Percentiles rank a stretch among this genome's conserved stretches.
phyloP scores from a whole-genome alignment of 2,329 filamentous ascomycete species.

The Sporothrix mexicana region DNA sequence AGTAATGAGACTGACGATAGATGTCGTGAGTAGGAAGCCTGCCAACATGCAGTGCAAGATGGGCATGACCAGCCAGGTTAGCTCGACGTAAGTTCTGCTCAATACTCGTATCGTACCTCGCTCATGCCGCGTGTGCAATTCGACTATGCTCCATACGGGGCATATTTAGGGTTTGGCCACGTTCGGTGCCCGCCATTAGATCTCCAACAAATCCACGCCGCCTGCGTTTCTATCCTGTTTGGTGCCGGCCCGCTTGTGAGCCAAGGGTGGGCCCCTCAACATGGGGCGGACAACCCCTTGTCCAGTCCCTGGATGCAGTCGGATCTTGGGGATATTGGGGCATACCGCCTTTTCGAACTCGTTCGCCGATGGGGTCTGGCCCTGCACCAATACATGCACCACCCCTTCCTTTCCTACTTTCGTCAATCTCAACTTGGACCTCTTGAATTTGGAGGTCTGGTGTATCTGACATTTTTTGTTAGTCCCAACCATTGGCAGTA shows the following conservation, averaged over 20 bases:
- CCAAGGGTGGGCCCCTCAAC: neutral
- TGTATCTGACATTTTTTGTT: neutral
- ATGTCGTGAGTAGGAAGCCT: no score
- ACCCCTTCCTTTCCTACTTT: slow-evolving; percentile 3
- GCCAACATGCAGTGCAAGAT: no score
- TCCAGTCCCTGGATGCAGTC: slow-evolving; percentile 3
- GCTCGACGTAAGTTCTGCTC: no score
- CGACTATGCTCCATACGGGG: slow-evolving; percentile 4
- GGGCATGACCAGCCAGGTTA: no score
- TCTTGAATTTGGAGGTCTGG: neutral
- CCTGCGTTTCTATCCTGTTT: slow-evolving; percentile 16
- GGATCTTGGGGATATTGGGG: neutral
- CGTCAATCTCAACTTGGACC: slow-evolving; percentile 1
- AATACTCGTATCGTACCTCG: neutral
- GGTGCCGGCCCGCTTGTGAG: slow-evolving; percentile 28
- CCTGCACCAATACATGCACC: slow-evolving; percentile 21
- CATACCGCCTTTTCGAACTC: slow-evolving; percentile 26
- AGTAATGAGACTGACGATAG: neutral
- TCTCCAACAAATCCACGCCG: slow-evolving; percentile 3
- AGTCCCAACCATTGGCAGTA: neutral
- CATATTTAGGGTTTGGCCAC: slow-evolving; percentile 1
- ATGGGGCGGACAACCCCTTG: slow-evolving; percentile 10
- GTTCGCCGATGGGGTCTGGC: slow-evolving; percentile 24
- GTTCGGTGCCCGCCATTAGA: slow-evolving; percentile 14
- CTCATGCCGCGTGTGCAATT: neutral